These are phyloP conservation scores for Hyaloperonospora brassicae DNA, from an alignment of 352 stramenopile genomes.

Conservation along the genomic window DNA sequence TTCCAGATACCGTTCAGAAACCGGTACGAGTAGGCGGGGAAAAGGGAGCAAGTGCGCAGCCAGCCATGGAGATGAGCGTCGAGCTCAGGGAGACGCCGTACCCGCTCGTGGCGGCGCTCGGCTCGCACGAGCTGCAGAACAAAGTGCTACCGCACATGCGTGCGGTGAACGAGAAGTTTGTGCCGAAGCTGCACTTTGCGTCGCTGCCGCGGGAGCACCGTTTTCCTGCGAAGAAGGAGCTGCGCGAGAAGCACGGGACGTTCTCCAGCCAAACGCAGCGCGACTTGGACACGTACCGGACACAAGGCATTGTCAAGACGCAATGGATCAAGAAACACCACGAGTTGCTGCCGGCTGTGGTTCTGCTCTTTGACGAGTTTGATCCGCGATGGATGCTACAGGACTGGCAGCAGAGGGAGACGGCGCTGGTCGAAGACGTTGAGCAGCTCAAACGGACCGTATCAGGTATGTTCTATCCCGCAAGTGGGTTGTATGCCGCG, in stretches of 20 bases:
- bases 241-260: slow-evolving; percentile 77
- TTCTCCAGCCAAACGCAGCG: slow-evolving; percentile 80
- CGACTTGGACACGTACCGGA: slow-evolving; percentile 66
- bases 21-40: no score
- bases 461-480: slow-evolving; percentile 20
- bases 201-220: slow-evolving; percentile 65
- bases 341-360: slow-evolving; percentile 65
- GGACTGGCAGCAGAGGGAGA: slow-evolving; percentile 69
- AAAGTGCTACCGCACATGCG: slow-evolving; percentile 63
- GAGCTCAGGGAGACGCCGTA: slow-evolving; percentile 86
- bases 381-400: slow-evolving; percentile 62
- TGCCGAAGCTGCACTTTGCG: slow-evolving; percentile 69
- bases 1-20: no score
- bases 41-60: neutral
- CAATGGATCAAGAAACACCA: slow-evolving; percentile 86
- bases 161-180: slow-evolving; percentile 74
- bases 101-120: slow-evolving; percentile 73
- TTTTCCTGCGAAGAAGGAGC: slow-evolving; percentile 77
- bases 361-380: slow-evolving; percentile 81
- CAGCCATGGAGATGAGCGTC: slow-evolving; percentile 68
- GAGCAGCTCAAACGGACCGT: slow-evolving; percentile 61
- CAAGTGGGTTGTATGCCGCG: no score
- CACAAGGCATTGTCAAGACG: slow-evolving; percentile 68
- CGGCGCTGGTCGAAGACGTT: slow-evolving; percentile 59
- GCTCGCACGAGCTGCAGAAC: slow-evolving; percentile 62